phyloP scores from a whole-genome alignment of 768 basidiomycete genomes.

The Phaffia australis region DNA sequence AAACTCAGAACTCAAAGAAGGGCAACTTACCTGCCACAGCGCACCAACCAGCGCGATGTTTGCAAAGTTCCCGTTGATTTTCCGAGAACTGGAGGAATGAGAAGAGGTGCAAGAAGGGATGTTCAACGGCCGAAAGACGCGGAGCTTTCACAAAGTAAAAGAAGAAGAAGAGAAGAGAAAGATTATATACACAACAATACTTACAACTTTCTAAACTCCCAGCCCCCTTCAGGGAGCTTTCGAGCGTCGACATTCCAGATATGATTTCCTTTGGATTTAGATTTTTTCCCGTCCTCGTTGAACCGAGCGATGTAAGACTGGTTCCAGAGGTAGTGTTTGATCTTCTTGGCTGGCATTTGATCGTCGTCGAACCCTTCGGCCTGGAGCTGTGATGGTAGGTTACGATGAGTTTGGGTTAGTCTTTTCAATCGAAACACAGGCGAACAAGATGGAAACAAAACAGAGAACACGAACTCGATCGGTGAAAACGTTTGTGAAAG shows the following conservation, averaged over 20 bases:
- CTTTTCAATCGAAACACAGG: not conserved
- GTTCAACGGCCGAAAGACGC: conserved; percentile 46
- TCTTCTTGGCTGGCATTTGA: conserved; percentile 94
- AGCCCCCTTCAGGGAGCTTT: conserved; percentile 43
- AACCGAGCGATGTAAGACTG: conserved; percentile 89
- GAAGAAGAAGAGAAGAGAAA: not conserved
- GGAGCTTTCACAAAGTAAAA: not conserved
- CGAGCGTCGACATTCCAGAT: conserved; percentile 99
- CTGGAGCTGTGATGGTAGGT: conserved; percentile 49
- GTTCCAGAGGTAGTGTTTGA: conserved; percentile 81
- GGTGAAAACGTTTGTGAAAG: conserved; percentile 89
- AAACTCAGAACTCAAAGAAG: conserved; percentile 1
- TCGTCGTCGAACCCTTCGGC: conserved; percentile 81
- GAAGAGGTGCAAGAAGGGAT: conserved; percentile 69
- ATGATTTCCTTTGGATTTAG: conserved; percentile 97
- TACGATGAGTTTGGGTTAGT: not conserved
- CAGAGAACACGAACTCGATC: conserved; percentile 54
- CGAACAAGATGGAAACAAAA: conserved; percentile 23
- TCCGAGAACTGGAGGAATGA: conserved; percentile 44
- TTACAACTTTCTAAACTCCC: conserved; percentile 25
- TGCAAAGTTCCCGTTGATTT: conserved; percentile 73
- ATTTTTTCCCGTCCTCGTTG: conserved; percentile 98
- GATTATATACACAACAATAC: not conserved
- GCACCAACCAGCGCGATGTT: conserved; percentile 48
- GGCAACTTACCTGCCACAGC: not conserved